Percentiles rank a stretch among this genome's conserved stretches.
Conservation (phyloP, 1,284 basidiomycete genomes). For the Trichosporon sp. region DNA sequence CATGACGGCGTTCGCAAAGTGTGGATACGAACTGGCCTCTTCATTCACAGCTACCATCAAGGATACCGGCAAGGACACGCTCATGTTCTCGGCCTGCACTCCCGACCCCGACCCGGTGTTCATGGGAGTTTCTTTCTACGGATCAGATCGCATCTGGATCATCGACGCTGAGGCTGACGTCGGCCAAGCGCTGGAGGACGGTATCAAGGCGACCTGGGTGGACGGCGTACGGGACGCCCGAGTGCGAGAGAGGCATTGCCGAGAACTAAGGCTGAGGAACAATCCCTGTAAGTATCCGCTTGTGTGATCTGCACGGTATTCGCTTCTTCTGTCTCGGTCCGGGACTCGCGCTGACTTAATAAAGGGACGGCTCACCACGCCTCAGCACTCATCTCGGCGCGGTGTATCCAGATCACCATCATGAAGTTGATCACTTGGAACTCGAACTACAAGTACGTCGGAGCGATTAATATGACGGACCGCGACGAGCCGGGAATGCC, state of each 20-base stretch:
- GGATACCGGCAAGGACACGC: slow-evolving; percentile 43
- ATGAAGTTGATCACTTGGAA: slow-evolving; percentile 35
- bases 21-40: slow-evolving; percentile 35
- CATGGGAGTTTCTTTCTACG: slow-evolving; percentile 42
- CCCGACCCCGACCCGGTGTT: slow-evolving; percentile 44
- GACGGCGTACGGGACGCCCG: slow-evolving; percentile 41
- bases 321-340: not conserved
- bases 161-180: slow-evolving; percentile 45
- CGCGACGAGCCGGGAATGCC: slow-evolving; percentile 42
- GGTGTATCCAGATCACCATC: slow-evolving; percentile 41
- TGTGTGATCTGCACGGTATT: not conserved
- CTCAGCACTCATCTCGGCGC: slow-evolving; percentile 36
- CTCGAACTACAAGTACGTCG: slow-evolving; percentile 34
- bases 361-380: slow-evolving; percentile 23
- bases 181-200: slow-evolving; percentile 40
- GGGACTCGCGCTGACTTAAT: not conserved
- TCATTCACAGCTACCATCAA: slow-evolving; percentile 40
- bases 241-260: slow-evolving; percentile 39
- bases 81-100: slow-evolving; percentile 32
- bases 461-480: slow-evolving; percentile 38
- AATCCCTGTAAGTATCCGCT: slow-evolving; percentile 35
- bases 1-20: slow-evolving; percentile 34
- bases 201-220: slow-evolving; percentile 39
- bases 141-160: slow-evolving; percentile 41
- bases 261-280: slow-evolving; percentile 39